phyloP scores from a whole-genome alignment of 2,329 filamentous ascomycete genomes.

The Pseudocercospora macadamiae region DNA sequence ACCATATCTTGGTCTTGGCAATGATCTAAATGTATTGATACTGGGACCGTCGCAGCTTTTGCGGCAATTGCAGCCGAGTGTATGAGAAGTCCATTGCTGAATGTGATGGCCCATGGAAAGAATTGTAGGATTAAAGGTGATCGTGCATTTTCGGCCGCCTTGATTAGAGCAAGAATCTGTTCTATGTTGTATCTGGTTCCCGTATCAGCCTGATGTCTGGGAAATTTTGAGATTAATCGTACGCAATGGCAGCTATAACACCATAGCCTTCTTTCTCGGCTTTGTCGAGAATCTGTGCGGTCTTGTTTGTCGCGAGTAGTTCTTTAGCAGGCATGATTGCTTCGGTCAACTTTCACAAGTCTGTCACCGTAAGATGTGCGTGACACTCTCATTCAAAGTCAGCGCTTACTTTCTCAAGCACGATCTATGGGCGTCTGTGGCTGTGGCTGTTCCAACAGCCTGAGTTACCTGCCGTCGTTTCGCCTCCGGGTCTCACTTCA shows the following conservation, averaged over 20 bases:
- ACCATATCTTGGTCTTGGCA: conserved; percentile 30
- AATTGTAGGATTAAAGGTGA: conserved; percentile 35
- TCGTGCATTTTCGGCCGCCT: conserved; percentile 35
- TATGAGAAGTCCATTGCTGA: conserved; percentile 32
- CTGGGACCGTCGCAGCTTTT: conserved; percentile 30
- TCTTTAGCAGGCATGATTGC: conserved; percentile 7
- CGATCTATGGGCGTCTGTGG: not conserved
- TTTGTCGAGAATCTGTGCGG: conserved; percentile 25
- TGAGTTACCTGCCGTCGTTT: not conserved
- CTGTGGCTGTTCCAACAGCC: not conserved
- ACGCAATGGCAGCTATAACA: conserved; percentile 31
- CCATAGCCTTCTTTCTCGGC: conserved; percentile 30
- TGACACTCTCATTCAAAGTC: no score
- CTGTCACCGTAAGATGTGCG: no score
- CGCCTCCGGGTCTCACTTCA: no score
- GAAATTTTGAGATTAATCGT: not conserved
- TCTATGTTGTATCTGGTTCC: conserved; percentile 30
- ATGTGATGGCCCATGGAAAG: conserved; percentile 37
- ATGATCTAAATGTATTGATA: conserved; percentile 38
- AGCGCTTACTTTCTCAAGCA: not conserved
- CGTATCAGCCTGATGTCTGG: not conserved
- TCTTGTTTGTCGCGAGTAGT: conserved; percentile 22
- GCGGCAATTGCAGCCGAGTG: conserved; percentile 32
- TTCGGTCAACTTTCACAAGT: not conserved
- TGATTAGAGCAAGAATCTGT: conserved; percentile 32